A percentile compares a stretch with the other conserved stretches of the same genome.
phyloP scores from a whole-genome alignment of 345 rosid genomes.

The Citrus hindsii region DNA sequence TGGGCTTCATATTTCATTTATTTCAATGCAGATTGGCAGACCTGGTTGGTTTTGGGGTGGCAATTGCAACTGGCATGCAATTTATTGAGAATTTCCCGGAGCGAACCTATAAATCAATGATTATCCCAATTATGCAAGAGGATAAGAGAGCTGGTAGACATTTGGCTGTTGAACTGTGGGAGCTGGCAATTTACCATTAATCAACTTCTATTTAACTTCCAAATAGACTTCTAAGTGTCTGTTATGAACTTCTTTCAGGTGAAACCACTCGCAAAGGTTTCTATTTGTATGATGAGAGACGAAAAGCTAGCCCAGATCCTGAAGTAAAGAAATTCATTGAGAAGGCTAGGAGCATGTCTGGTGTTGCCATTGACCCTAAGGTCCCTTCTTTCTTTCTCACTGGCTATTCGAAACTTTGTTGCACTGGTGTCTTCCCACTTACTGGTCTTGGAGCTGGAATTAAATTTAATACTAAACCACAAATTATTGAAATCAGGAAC shows the following conservation, averaged over 20 bases:
- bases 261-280: slow-evolving; percentile 82
- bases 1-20: neutral
- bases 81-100: slow-evolving; percentile 82
- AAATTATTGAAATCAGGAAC: slow-evolving; percentile 1
- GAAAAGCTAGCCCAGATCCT: slow-evolving; percentile 90
- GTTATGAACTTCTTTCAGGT: slow-evolving; percentile 43
- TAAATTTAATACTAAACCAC: neutral
- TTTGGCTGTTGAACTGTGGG: neutral
- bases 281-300: slow-evolving; percentile 74
- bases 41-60: slow-evolving; percentile 94
- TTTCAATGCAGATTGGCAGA: slow-evolving; percentile 65
- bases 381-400: slow-evolving; percentile 31
- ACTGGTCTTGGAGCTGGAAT: slow-evolving; percentile 1
- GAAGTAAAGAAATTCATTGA: slow-evolving; percentile 68
- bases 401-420: neutral
- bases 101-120: slow-evolving; percentile 80
- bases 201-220: slow-evolving; percentile 1
- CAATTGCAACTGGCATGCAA: slow-evolving; percentile 70
- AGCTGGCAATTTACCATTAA: neutral
- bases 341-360: slow-evolving; percentile 79
- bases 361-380: slow-evolving; percentile 68
- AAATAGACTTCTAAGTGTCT: slow-evolving; percentile 6
- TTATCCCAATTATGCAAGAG: slow-evolving; percentile 81
- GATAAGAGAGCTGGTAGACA: slow-evolving; percentile 81
- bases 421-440: slow-evolving; percentile 4